Conservation (phyloP, 768 basidiomycete species). For the Lepiota venenata region DNA sequence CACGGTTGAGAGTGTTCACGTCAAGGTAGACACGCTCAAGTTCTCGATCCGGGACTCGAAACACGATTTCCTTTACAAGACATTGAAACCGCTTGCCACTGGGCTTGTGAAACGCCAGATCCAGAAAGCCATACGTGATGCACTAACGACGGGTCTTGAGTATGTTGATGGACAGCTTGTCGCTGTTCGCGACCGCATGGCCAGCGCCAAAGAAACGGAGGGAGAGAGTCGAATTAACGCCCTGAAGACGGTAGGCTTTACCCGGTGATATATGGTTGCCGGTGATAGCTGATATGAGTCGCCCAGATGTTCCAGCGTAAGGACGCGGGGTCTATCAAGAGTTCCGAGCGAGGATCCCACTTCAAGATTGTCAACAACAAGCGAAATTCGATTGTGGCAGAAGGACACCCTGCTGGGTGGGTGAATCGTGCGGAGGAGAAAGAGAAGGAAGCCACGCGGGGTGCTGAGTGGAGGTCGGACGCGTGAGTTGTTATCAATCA, state of each 20-base stretch:
- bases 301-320: slow-evolving; percentile 56
- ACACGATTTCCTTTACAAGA: slow-evolving; percentile 87
- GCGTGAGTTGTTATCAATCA: background rate
- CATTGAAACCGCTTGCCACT: slow-evolving; percentile 74
- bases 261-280: no score
- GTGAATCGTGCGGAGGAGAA: slow-evolving; percentile 53
- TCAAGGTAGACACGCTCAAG: slow-evolving; percentile 85
- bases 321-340: slow-evolving; percentile 34
- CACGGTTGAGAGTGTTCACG: slow-evolving; percentile 65
- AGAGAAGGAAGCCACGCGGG: slow-evolving; percentile 24
- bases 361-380: slow-evolving; percentile 81
- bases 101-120: slow-evolving; percentile 76
- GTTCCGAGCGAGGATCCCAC: slow-evolving; percentile 39
- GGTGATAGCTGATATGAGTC: background rate
- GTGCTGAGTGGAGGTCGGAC: slow-evolving; percentile 6
- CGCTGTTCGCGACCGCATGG: slow-evolving; percentile 78
- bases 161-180: slow-evolving; percentile 89
- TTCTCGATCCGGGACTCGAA: slow-evolving; percentile 91
- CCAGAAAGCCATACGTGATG: slow-evolving; percentile 51
- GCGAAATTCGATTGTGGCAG: slow-evolving; percentile 62
- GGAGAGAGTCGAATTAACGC: slow-evolving; percentile 39
- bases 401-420: slow-evolving; percentile 72
- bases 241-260: slow-evolving; percentile 50
- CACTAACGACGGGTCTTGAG: slow-evolving; percentile 77
- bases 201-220: slow-evolving; percentile 44